phyloP scores from a whole-genome alignment of 1,284 basidiomycete genomes.

The Fomitopsis schrenkii region DNA sequence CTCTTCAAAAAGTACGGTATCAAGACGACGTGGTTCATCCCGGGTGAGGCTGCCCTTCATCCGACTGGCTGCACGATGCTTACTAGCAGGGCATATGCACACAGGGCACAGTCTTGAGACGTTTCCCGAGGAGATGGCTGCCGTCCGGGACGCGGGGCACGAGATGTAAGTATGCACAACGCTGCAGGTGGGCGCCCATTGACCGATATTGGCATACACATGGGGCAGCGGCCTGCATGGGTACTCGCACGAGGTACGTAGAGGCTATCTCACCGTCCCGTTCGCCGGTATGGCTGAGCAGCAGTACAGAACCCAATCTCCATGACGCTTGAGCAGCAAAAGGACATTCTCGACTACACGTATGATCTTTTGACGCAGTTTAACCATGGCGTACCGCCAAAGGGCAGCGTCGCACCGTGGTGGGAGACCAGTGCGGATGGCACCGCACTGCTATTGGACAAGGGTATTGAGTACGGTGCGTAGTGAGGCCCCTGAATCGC shows the following conservation, averaged over 20 bases:
- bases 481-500: too few relatives aligned
- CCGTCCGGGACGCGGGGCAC: conserved; percentile 67
- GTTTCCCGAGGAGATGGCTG: conserved; percentile 62
- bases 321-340: conserved; percentile 66
- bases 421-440: conserved; percentile 77
- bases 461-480: conserved; percentile 72
- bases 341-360: conserved; percentile 69
- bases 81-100: neutral
- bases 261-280: too few relatives aligned
- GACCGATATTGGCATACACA: neutral
- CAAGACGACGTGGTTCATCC: conserved; percentile 72
- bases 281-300: neutral
- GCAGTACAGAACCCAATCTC: conserved; percentile 52
- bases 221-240: conserved; percentile 59
- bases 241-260: conserved; percentile 63
- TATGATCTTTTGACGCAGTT: conserved; percentile 65
- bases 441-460: conserved; percentile 61
- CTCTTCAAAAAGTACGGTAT: conserved; percentile 72
- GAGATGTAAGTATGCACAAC: conserved; percentile 45
- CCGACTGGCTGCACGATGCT: too few relatives aligned
- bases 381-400: conserved; percentile 61
- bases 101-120: conserved; percentile 64
- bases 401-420: conserved; percentile 71
- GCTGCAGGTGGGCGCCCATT: neutral
- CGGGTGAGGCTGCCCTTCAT: conserved; percentile 33